Conservation (phyloP, 352 stramenopile genomes). For the Peronospora belbahrii region DNA sequence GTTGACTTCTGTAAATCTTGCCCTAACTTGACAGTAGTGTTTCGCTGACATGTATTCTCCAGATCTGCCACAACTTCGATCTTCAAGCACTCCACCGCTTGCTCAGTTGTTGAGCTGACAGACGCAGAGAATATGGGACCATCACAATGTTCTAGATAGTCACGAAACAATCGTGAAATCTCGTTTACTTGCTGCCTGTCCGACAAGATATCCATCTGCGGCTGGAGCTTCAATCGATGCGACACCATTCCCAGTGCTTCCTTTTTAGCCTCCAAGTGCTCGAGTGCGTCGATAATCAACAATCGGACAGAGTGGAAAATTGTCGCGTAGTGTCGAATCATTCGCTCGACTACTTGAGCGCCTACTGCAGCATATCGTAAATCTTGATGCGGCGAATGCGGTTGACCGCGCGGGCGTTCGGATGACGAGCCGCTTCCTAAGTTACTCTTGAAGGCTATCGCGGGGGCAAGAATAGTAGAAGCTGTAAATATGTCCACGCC, state of each 20-base stretch:
- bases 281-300: constrained; percentile 53
- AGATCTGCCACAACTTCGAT: constrained; percentile 1
- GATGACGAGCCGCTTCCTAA: constrained; percentile 24
- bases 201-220: constrained; percentile 56
- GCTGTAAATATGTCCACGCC: constrained; percentile 57
- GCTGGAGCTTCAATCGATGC: constrained; percentile 60
- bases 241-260: constrained; percentile 50
- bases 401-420: constrained; percentile 35
- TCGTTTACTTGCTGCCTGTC: constrained; percentile 59
- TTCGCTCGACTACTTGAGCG: constrained; percentile 65
- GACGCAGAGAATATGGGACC: not conserved
- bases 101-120: not conserved
- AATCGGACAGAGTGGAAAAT: constrained; percentile 71
- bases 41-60: constrained; percentile 5
- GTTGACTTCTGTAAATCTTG: constrained; percentile 7
- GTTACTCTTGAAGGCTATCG: constrained; percentile 76
- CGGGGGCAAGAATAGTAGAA: constrained; percentile 56
- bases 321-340: constrained; percentile 65
- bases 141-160: constrained; percentile 24
- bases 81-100: constrained; percentile 6
- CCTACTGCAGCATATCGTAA: constrained; percentile 66
- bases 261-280: constrained; percentile 61
- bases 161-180: constrained; percentile 48
- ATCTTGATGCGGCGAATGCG: constrained; percentile 60
- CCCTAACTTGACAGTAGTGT: constrained; percentile 5